Percentiles rank a stretch among this genome's conserved stretches.
These are phyloP conservation scores for Diaporthe destruens DNA, from an alignment of 2,329 filamentous ascomycete genomes.

Conservation along the genomic window DNA sequence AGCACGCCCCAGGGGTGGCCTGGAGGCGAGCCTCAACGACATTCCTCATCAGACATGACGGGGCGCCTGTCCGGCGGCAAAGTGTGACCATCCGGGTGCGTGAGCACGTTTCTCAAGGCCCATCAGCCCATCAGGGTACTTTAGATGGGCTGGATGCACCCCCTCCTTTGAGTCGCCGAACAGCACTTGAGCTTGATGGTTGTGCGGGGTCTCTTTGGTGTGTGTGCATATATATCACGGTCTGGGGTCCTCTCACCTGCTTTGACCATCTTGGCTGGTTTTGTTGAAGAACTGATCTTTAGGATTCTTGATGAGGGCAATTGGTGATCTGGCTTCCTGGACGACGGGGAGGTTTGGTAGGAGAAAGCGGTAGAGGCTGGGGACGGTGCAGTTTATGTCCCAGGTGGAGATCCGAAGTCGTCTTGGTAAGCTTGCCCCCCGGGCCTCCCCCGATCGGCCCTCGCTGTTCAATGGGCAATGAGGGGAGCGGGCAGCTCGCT, in stretches of 20 bases:
- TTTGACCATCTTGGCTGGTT: slow-evolving; percentile 93
- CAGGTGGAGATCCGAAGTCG: slow-evolving; percentile 33
- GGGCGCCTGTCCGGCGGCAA: neutral
- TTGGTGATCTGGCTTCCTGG: slow-evolving; percentile 31
- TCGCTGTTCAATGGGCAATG: slow-evolving; percentile 20
- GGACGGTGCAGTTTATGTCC: slow-evolving; percentile 39
- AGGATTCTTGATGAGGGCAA: slow-evolving; percentile 43
- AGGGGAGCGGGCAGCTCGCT: slow-evolving; percentile 31
- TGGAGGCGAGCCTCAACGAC: slow-evolving; percentile 1
- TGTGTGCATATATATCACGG: slow-evolving; percentile 24
- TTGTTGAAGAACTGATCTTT: slow-evolving; percentile 50
- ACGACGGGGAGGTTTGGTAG: slow-evolving; percentile 38
- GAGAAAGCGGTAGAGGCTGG: slow-evolving; percentile 42
- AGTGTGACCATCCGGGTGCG: slow-evolving; percentile 48
- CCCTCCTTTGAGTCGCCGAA: slow-evolving; percentile 37
- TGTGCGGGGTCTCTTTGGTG: slow-evolving; percentile 41
- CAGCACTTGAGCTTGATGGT: slow-evolving; percentile 41
- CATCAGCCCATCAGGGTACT: slow-evolving; percentile 65
- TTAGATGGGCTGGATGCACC: slow-evolving; percentile 46
- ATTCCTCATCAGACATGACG: slow-evolving; percentile 17
- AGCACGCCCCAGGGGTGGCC: neutral
- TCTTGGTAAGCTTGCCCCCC: slow-evolving; percentile 34
- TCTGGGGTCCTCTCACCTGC: slow-evolving; percentile 76
- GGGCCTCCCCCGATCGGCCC: slow-evolving; percentile 13
- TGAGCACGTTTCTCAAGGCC: slow-evolving; percentile 43